Evolutionary conservation across 2,329 filamentous ascomycete genomes (phyloP).

Genomic region (Aspergillus caelatus): DNA sequence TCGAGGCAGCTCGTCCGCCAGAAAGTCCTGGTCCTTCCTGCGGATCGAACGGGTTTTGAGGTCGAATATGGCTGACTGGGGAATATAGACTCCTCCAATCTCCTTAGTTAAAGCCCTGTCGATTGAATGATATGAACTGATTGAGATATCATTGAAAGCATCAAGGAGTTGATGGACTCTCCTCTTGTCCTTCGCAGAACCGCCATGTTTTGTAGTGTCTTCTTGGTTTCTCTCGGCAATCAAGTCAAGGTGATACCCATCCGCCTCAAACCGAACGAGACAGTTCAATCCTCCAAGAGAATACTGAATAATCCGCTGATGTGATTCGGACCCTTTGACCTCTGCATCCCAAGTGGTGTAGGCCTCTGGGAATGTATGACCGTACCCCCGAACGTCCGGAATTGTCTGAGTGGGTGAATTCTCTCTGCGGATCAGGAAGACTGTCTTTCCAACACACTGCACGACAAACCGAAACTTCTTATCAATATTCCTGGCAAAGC

Average conservation of each 20-base stretch:
- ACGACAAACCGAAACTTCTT: conserved; percentile 62
- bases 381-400: conserved; percentile 59
- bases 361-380: conserved; percentile 67
- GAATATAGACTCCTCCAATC: conserved; percentile 29
- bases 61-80: conserved; percentile 54
- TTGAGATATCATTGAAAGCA: conserved; percentile 3
- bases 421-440: conserved; percentile 67
- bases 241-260: conserved; percentile 54
- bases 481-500: conserved; percentile 53
- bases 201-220: not conserved
- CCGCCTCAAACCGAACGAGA: conserved; percentile 60
- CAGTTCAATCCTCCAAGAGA: conserved; percentile 56
- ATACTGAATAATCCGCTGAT: conserved; percentile 66
- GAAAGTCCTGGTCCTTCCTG: conserved; percentile 35
- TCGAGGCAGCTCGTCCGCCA: conserved; percentile 47
- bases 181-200: not conserved
- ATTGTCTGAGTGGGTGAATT: conserved; percentile 62
- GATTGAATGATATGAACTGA: not conserved
- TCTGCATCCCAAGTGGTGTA: conserved; percentile 66
- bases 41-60: conserved; percentile 53
- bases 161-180: conserved; percentile 3
- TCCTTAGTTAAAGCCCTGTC: not conserved
- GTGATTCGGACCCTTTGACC: conserved; percentile 59
- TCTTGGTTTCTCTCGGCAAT: not conserved
- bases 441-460: conserved; percentile 57